Base-by-base conservation (phyloP, 2,329 filamentous ascomycete species). In the Paraconiothyrium brasiliense region DNA sequence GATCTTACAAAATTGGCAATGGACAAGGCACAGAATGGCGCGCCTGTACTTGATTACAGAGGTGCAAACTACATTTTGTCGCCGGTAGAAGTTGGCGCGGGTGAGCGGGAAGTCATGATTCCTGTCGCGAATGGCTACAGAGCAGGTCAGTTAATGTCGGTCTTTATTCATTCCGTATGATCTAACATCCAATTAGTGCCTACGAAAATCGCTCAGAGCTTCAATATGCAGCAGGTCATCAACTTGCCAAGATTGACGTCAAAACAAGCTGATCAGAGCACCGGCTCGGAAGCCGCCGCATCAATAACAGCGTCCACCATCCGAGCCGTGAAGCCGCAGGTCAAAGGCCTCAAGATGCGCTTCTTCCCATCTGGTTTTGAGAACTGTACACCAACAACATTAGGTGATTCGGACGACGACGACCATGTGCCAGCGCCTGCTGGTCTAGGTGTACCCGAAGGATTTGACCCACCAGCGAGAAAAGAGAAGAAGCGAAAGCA, bases 311-410 rank as follows among this genome's bases (percentile, higher is more conserved):
- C 83, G 51, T 80, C 83, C 2, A 79, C 84, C 4, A 80, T 84
- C 59, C 86, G 82, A 61, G 76, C 83, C 1, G 81, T 87, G 52
- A 86, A 89, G 61, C 82, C 86, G 49, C 91, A 93, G 74, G 90
- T 91, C 1, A 83, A 85, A 69, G 89, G 88, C 7, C 79, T 94
- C 57, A 87, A 85, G 70, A 85, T 89, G 77, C 86, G 90, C 37
- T 93, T 86, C 76, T 84, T 85, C 57, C 90, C 91, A 1, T 85
- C 90, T 48, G 91, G 91, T 14, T 84, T 84, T 65, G 83, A 83
- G 4, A 61, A 70, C 11, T 82, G 81, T 30, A 78, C 78, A 34
- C 76, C 75, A 34, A 83, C 79, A 30, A 79, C 61, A 20, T 77
- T 82, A 68, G 85, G 71, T 13, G 77, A 75, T 24, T 79, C 76